These are phyloP conservation scores for Paramecium biaurelia DNA, from an alignment of 73 alveolate genomes.

Conservation along the genomic window DNA sequence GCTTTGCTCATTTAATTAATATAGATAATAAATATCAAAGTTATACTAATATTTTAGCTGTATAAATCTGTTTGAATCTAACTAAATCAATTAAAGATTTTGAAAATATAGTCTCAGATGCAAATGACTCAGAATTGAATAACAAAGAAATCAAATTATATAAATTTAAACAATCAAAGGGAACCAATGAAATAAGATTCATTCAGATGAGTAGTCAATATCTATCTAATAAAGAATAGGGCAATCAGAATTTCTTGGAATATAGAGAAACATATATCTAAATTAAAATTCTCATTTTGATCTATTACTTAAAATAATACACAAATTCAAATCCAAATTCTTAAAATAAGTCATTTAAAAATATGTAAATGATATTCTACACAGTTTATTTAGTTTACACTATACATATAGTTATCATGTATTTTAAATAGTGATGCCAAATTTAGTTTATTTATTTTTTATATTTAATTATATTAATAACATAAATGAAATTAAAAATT, in stretches of 20 bases:
- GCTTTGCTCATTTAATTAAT: conserved; percentile 5
- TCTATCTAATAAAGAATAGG: too few species aligned
- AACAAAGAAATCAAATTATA: too few species aligned
- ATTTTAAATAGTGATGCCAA: neutral
- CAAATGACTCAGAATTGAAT: too few species aligned
- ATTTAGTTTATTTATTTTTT: neutral
- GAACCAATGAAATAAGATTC: too few species aligned
- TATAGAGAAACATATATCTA: too few species aligned
- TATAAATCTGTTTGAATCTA: too few species aligned
- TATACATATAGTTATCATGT: neutral
- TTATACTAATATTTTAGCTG: neutral
- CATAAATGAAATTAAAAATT: neutral
- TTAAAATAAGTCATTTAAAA: too few species aligned
- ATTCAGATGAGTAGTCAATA: too few species aligned
- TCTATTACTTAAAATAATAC: neutral
- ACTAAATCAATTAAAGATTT: neutral
- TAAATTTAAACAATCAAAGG: too few species aligned
- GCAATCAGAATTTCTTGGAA: too few species aligned
- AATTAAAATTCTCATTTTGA: too few species aligned
- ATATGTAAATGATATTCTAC: neutral
- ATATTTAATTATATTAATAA: neutral
- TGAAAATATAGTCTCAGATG: neutral
- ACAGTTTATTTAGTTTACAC: neutral
- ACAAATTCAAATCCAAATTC: too few species aligned
- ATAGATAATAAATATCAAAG: neutral